These are phyloP conservation scores for Agaricus blazei DNA, from an alignment of 768 basidiomycete genomes.

Conservation along the genomic window DNA sequence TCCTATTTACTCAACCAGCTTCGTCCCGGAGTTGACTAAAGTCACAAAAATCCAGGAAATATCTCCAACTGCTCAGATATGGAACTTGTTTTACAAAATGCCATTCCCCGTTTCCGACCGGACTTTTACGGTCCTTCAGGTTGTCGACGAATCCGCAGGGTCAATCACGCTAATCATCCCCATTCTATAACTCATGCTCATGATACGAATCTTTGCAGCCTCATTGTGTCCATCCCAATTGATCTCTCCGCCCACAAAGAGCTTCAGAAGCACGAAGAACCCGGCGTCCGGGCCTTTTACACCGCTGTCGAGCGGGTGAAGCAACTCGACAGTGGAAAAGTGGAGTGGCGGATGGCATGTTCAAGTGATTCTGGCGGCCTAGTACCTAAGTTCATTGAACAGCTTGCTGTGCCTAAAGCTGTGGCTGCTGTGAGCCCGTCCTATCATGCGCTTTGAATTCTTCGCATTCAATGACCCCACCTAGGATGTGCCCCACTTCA, in stretches of 20 bases:
- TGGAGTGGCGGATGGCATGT: constrained; percentile 81
- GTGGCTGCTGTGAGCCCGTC: constrained; percentile 50
- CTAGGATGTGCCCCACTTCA: constrained; percentile 71
- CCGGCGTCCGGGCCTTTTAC: constrained; percentile 63
- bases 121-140: constrained; percentile 71
- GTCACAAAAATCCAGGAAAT: constrained; percentile 57
- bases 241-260: constrained; percentile 57
- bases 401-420: constrained; percentile 53
- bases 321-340: constrained; percentile 56
- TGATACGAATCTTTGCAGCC: constrained; percentile 20
- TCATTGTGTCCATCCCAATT: constrained; percentile 61
- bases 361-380: constrained; percentile 66
- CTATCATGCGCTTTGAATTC: neutral
- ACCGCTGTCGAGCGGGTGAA: constrained; percentile 62
- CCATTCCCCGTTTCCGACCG: constrained; percentile 66
- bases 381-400: constrained; percentile 61
- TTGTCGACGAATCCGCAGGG: constrained; percentile 57
- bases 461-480: neutral
- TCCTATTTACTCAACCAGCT: constrained; percentile 33
- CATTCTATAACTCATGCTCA: neutral
- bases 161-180: constrained; percentile 16
- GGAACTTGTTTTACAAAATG: constrained; percentile 72
- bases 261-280: constrained; percentile 56
- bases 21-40: constrained; percentile 59
- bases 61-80: constrained; percentile 60